Percentiles rank a stretch among this genome's conserved stretches.
These are phyloP conservation scores for Mycena rosella DNA, from an alignment of 768 basidiomycete genomes.

Conservation along the genomic window DNA sequence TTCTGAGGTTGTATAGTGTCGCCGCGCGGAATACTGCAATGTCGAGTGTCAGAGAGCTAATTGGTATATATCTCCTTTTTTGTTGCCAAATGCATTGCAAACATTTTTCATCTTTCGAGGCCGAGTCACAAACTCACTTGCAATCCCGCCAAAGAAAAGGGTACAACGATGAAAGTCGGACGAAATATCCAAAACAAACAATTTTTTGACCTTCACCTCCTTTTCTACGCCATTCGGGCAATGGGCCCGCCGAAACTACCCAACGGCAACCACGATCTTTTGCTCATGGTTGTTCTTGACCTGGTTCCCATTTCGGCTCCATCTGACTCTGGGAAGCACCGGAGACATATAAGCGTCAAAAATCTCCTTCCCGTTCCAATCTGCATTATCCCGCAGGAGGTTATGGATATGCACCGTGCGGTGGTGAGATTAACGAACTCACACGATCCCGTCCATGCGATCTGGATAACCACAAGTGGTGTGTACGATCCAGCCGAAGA, in stretches of 20 bases:
- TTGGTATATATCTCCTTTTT: constrained; percentile 2
- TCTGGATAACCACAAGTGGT: constrained; percentile 22
- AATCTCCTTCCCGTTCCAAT: constrained; percentile 13
- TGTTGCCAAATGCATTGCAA: not conserved
- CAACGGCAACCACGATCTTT: constrained; percentile 5
- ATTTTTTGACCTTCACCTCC: constrained; percentile 12
- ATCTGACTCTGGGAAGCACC: not conserved
- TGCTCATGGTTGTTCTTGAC: constrained; percentile 19
- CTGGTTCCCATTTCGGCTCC: constrained; percentile 1
- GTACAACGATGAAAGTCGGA: not conserved
- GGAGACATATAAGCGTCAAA: constrained; percentile 5
- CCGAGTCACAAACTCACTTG: constrained; percentile 14
- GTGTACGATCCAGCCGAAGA: constrained; percentile 10
- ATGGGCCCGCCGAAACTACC: constrained; percentile 15
- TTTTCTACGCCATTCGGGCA: constrained; percentile 8
- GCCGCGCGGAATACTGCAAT: constrained; percentile 13
- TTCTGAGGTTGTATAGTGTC: not conserved
- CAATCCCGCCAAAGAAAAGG: not conserved
- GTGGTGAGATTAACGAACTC: not conserved
- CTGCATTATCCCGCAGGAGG: constrained; percentile 11
- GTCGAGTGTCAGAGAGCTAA: constrained; percentile 11
- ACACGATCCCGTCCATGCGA: not conserved
- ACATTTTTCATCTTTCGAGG: not conserved
- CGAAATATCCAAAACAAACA: constrained; percentile 20
- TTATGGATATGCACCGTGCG: constrained; percentile 4